Evolutionary conservation across 345 rosid genomes (phyloP).

Genomic region (Psidium guajava): DNA sequence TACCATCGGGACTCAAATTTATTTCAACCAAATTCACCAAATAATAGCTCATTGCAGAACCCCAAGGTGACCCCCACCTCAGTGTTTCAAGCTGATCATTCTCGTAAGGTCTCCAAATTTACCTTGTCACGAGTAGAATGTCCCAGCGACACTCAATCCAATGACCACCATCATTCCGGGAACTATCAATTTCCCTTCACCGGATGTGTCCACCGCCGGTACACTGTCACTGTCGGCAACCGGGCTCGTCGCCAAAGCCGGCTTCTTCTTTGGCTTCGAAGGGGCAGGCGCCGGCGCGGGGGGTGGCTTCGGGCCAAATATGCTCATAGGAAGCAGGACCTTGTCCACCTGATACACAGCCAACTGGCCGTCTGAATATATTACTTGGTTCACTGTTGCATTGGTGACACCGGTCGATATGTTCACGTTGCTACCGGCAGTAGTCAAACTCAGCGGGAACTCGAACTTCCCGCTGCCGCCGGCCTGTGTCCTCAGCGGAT

Average conservation of each 20-base stretch:
- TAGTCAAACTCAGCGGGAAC: slow-evolving; percentile 21
- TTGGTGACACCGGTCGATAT: slow-evolving; percentile 29
- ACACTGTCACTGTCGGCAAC: background rate
- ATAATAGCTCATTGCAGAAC: background rate
- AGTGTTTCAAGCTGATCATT: background rate
- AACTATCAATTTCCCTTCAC: background rate
- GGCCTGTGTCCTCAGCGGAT: slow-evolving; percentile 30
- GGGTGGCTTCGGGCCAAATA: slow-evolving; percentile 34
- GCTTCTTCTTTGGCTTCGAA: slow-evolving; percentile 17
- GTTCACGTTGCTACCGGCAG: slow-evolving; percentile 23
- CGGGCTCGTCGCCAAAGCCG: slow-evolving; percentile 2
- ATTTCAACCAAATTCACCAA: background rate
- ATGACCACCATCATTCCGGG: background rate
- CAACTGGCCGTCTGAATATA: slow-evolving; percentile 25
- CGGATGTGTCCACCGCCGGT: slow-evolving; percentile 15
- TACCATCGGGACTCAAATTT: background rate
- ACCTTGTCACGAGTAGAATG: background rate
- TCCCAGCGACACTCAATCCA: background rate
- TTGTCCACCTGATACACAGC: slow-evolving; percentile 33
- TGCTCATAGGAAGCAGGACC: slow-evolving; percentile 32
- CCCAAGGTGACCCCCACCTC: background rate
- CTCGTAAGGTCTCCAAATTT: background rate
- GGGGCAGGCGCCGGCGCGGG: slow-evolving; percentile 40
- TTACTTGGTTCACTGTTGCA: slow-evolving; percentile 21
- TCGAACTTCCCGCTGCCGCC: slow-evolving; percentile 15